A percentile compares a stretch with the other conserved stretches of the same genome.
Conservation (phyloP, 2,329 filamentous ascomycete species). For the Scedosporium dehoogii region DNA sequence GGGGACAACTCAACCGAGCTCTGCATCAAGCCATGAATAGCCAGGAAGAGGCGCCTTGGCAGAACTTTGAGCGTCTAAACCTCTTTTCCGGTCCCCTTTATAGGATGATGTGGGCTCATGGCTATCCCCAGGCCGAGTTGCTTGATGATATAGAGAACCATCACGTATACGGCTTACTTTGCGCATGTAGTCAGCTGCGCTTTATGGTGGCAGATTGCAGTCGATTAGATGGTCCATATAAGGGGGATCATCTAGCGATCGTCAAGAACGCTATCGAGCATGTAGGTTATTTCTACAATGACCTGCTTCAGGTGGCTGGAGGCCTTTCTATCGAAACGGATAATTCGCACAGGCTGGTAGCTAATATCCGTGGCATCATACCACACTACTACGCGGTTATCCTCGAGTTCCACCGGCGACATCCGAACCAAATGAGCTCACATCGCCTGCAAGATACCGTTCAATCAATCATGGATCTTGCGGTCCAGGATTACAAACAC, state of each 20-base stretch:
- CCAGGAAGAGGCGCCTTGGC: conserved; percentile 9
- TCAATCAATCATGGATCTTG: no score
- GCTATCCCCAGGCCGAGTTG: no score
- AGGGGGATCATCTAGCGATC: no score
- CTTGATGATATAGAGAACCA: no score
- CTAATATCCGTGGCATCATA: conserved; percentile 23
- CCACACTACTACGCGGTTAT: conserved; percentile 24
- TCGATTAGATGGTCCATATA: no score
- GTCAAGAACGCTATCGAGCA: no score
- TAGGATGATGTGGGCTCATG: conserved; percentile 13
- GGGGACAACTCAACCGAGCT: conserved; percentile 20
- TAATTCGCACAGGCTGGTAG: conserved; percentile 19
- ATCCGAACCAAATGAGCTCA: conserved; percentile 7
- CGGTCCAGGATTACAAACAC: no score
- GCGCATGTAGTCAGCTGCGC: no score
- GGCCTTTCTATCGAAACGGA: conserved; percentile 16
- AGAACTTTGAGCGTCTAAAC: conserved; percentile 19
- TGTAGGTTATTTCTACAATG: conserved; percentile 13
- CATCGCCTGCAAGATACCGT: conserved; percentile 2
- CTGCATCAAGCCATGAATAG: conserved; percentile 11
- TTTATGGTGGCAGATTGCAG: no score
- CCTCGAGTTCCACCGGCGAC: conserved; percentile 15
- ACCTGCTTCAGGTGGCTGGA: conserved; percentile 17
- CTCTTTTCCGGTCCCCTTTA: conserved; percentile 11
- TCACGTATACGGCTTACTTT: no score